phyloP scores from a whole-genome alignment of 352 stramenopile species.

The Globisporangium camurandrum region DNA sequence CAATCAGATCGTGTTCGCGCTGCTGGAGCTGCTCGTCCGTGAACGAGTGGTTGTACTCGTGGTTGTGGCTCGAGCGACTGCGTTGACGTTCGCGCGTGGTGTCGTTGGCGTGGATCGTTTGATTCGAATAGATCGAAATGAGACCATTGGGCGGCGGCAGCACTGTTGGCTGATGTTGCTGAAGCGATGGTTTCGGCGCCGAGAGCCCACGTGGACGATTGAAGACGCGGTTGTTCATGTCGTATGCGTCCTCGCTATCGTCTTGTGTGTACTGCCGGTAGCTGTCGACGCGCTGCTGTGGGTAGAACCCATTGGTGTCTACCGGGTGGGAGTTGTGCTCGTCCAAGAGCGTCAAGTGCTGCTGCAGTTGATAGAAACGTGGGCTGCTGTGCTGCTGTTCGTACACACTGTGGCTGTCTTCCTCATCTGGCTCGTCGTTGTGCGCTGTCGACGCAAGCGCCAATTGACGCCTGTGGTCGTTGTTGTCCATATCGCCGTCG shows the following conservation, averaged over 20 bases:
- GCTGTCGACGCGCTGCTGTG: slow-evolving; percentile 16
- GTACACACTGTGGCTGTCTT: slow-evolving; percentile 7
- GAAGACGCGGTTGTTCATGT: slow-evolving; percentile 20
- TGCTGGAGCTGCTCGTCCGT: slow-evolving; percentile 58
- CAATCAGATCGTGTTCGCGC: slow-evolving; percentile 54
- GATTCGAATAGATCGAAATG: slow-evolving; percentile 30
- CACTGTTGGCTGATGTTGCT: slow-evolving; percentile 5
- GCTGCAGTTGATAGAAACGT: slow-evolving; percentile 4
- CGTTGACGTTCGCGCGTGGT: slow-evolving; percentile 5
- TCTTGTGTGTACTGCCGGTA: slow-evolving; percentile 23
- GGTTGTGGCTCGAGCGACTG: slow-evolving; percentile 15
- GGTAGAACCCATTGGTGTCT: no score
- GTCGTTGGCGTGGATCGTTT: no score
- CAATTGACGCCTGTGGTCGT: slow-evolving; percentile 16
- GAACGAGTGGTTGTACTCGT: slow-evolving; percentile 38
- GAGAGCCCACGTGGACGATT: not conserved
- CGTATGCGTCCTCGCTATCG: slow-evolving; percentile 9
- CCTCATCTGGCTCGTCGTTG: slow-evolving; percentile 2
- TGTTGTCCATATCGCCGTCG: slow-evolving; percentile 12
- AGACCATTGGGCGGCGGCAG: slow-evolving; percentile 15
- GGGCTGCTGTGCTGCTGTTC: slow-evolving; percentile 12
- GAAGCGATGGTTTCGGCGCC: not conserved
- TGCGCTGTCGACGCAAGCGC: slow-evolving; percentile 13
- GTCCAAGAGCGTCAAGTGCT: slow-evolving; percentile 5
- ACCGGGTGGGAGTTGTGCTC: no score